Evolutionary conservation across 345 rosid genomes (phyloP), one percentile per base, ranked within the genome.

Genomic region (Turnera subulata): DNA sequence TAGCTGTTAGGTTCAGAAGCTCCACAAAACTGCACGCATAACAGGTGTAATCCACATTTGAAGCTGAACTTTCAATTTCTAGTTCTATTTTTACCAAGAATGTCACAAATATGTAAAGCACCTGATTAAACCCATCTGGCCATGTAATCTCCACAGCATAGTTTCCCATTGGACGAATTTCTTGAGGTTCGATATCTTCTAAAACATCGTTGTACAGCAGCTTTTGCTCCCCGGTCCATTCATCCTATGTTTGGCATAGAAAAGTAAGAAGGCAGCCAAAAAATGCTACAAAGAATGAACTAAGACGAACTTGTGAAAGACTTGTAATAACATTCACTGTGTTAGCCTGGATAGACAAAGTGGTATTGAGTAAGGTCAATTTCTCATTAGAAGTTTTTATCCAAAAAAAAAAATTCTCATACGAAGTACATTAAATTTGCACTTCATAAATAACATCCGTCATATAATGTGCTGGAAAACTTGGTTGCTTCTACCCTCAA

Each of bases 101-200:
- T 12, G 46, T n/a, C 22, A 20, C 2, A 38, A 29, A 58, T 6
- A 46, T 20, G 29, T 20, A 43, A 55, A 25, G 45, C 62, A 86
- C 96, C 95, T 84, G 98, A 57, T 62, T 86, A 67, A 92, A 86
- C 56, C 98, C 98, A 42, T 92, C 98, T 0, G 98, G 95, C 98
- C 96, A 92, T 12, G 96, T 90, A 66, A 89, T 89, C 15, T 93
- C 80, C 62, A 84, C 96, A 0, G 98, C 96, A n/a, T 88, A 92
- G 75, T 88, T 92, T 68, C 98, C 98, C 96, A 92, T 82, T 1
- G 96, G 95, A 39, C 82, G 78, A 58, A 89, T 92, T 37, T 92
- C 98, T 56, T 81, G 87, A 17, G 98, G 98, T 71, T 89, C 91
- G 8, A 84, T 83, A 67, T 86, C 91, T 69, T 89, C 95, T 5